These are phyloP conservation scores for Debaryomyces sp. DNA, from an alignment of 1,139 yeast genomes.

Conservation along the genomic window DNA sequence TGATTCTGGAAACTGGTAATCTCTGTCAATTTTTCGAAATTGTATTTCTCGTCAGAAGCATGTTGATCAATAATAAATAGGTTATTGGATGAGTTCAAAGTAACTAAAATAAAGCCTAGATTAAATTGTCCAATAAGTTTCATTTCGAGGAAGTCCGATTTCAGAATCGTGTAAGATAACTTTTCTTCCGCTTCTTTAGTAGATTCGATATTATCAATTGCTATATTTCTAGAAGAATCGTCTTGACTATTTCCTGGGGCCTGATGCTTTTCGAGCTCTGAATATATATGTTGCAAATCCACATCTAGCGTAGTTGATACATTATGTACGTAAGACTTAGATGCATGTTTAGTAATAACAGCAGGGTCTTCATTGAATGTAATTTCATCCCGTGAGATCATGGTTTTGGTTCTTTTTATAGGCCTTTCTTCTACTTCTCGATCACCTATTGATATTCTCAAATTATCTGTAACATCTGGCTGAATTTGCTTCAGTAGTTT, in stretches of 20 bases:
- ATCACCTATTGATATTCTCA: conserved; percentile 19
- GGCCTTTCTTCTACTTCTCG: conserved; percentile 18
- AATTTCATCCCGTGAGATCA: neutral
- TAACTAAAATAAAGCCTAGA: conserved; percentile 82
- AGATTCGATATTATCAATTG: conserved; percentile 23
- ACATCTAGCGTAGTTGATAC: conserved; percentile 3
- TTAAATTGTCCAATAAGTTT: conserved; percentile 88
- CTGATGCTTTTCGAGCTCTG: neutral
- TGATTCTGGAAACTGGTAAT: conserved; percentile 50
- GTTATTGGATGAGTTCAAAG: conserved; percentile 44
- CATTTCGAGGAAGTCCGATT: conserved; percentile 71
- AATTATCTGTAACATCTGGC: neutral
- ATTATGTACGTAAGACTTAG: conserved; percentile 5
- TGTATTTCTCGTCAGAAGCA: conserved; percentile 94
- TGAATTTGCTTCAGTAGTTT: neutral
- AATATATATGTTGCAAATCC: neutral
- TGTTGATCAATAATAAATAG: conserved; percentile 93
- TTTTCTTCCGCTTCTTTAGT: conserved; percentile 54
- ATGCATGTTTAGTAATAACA: neutral
- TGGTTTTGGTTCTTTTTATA: conserved; percentile 12
- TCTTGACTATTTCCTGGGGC: neutral
- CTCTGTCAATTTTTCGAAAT: conserved; percentile 68
- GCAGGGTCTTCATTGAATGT: neutral
- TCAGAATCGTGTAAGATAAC: conserved; percentile 57
- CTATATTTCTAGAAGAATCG: neutral